These are phyloP conservation scores for Pisolithus marmoratus DNA, from an alignment of 768 basidiomycete species.

Conservation along the genomic window DNA sequence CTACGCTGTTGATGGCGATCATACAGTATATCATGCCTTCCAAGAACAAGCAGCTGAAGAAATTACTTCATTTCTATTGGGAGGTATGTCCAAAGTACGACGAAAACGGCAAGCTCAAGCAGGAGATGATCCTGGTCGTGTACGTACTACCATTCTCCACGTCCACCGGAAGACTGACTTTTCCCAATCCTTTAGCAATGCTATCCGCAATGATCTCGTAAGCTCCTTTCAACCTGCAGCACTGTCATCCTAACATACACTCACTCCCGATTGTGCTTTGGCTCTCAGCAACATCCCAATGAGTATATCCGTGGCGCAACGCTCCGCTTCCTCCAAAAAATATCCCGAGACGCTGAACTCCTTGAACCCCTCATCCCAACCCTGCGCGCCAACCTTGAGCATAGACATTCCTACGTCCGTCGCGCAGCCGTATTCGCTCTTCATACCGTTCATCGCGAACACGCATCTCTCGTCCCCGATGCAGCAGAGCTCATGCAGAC, in stretches of 20 bases:
- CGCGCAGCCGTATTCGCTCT: constrained; percentile 98
- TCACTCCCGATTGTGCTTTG: neutral
- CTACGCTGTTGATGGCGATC: constrained; percentile 92
- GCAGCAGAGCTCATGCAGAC: constrained; percentile 94
- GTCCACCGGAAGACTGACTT: constrained; percentile 5
- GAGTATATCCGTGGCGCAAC: constrained; percentile 99
- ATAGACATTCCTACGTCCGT: constrained; percentile 95
- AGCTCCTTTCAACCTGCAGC: constrained; percentile 21
- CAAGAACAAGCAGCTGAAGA: constrained; percentile 94
- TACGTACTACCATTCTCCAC: constrained; percentile 38
- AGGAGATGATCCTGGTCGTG: constrained; percentile 99
- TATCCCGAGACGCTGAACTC: constrained; percentile 86
- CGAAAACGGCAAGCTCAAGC: constrained; percentile 94
- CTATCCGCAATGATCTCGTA: constrained; percentile 95
- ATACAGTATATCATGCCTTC: constrained; percentile 98
- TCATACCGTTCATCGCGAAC: constrained; percentile 90
- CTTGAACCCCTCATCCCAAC: constrained; percentile 95
- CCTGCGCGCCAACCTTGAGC: constrained; percentile 90
- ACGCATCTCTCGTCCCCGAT: constrained; percentile 93
- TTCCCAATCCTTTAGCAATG: constrained; percentile 56
- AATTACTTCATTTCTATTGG: constrained; percentile 93
- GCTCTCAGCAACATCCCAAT: constrained; percentile 89
- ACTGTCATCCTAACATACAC: neutral
- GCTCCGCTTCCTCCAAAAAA: constrained; percentile 93
- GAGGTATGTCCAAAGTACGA: constrained; percentile 98